Percentiles rank a stretch among this genome's conserved stretches.
These are phyloP conservation scores for Melastoma malabathricum DNA, from an alignment of 345 rosid species.

Conservation along the genomic window DNA sequence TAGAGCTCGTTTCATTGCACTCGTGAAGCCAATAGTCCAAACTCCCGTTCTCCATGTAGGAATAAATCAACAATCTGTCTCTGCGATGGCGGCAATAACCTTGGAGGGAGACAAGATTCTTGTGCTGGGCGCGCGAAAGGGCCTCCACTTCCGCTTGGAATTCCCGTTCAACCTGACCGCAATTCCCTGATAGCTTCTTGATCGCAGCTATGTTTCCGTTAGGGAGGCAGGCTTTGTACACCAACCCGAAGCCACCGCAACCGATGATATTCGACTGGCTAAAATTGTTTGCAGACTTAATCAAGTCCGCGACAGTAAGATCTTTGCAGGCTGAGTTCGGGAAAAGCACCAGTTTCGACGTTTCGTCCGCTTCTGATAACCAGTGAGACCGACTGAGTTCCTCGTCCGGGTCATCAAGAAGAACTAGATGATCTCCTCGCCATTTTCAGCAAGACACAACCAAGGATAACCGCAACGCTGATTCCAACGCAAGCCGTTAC, in stretches of 20 bases:
- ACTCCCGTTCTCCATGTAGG: constrained; percentile 97
- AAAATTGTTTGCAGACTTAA: constrained; percentile 77
- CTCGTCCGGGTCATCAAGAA: constrained; percentile 37
- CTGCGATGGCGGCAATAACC: constrained; percentile 73
- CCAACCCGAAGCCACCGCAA: constrained; percentile 94
- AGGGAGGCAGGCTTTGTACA: constrained; percentile 70
- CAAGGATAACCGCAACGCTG: constrained; percentile 48
- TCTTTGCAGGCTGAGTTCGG: constrained; percentile 63
- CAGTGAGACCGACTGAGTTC: constrained; percentile 32
- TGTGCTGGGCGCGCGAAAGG: constrained; percentile 81
- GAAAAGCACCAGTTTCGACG: constrained; percentile 75
- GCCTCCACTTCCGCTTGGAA: constrained; percentile 96
- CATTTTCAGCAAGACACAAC: constrained; percentile 36
- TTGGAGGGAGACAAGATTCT: constrained; percentile 91
- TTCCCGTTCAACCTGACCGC: constrained; percentile 93
- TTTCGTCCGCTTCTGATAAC: constrained; percentile 32
- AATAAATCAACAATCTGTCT: constrained; percentile 66
- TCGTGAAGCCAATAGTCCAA: constrained; percentile 97
- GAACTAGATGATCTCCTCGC: constrained; percentile 36
- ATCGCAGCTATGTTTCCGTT: constrained; percentile 72
- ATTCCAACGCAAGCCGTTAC: constrained; percentile 46
- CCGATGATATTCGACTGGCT: constrained; percentile 90
- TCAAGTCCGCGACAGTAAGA: constrained; percentile 50
- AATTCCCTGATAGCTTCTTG: constrained; percentile 88
- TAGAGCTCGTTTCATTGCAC: constrained; percentile 36